Evolutionary conservation across 192 early-diverging fungal species (phyloP).

Genomic region (Paraglomus occultum): DNA sequence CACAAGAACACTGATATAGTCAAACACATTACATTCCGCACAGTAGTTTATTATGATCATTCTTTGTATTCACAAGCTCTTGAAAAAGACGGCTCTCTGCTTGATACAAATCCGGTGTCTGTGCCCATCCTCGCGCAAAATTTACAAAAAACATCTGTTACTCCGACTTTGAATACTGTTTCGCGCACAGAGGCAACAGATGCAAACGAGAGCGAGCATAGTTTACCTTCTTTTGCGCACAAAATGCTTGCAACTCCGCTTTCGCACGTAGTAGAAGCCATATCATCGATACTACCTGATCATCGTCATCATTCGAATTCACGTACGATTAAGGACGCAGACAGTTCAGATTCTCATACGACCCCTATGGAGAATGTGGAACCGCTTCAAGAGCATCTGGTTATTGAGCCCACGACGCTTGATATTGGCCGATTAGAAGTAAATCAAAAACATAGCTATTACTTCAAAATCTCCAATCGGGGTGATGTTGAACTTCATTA

Average conservation of each 20-base stretch:
- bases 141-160: background rate
- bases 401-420: slow-evolving; percentile 43
- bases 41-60: slow-evolving; percentile 51
- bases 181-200: background rate
- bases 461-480: slow-evolving; percentile 51
- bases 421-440: slow-evolving; percentile 54
- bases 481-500: slow-evolving; percentile 33
- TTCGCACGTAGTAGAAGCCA: background rate
- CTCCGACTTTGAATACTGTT: background rate
- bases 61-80: slow-evolving; percentile 31
- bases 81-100: background rate
- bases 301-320: background rate
- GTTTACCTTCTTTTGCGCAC: background rate
- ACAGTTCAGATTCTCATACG: background rate
- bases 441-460: slow-evolving; percentile 46
- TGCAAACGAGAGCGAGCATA: background rate
- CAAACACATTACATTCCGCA: slow-evolving; percentile 64
- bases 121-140: background rate
- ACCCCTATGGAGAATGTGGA: background rate
- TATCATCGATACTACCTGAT: background rate
- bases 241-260: background rate
- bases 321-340: background rate
- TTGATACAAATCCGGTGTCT: background rate
- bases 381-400: slow-evolving; percentile 32
- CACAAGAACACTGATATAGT: slow-evolving; percentile 80